Evolutionary conservation across 2,329 filamentous ascomycete species (phyloP), one percentile per base, ranked within the genome.

Genomic region (Paraphaeosphaeria sporulosa): DNA sequence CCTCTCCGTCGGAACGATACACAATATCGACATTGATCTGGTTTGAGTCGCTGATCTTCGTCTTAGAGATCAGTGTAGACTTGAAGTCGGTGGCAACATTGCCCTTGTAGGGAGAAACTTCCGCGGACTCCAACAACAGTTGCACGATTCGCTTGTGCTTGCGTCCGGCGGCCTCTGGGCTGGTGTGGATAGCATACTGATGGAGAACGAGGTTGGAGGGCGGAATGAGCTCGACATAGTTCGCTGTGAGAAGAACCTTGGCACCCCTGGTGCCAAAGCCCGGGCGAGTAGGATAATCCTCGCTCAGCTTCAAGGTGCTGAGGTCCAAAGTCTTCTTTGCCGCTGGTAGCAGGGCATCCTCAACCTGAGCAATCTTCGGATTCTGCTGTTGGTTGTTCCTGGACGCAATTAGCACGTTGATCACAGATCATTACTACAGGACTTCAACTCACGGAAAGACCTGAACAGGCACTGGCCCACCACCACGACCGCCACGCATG

Each of bases 81-180:
- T 59, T 59, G 21, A 70, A 71, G 56, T 75, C 71, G 10, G 71
- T 71, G 4, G 61, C 66, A 30, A 70, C 36, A 4, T 55, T 52
- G 34, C 53, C 57, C 13, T 36, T n/a, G 23, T 61, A 15, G 3
- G 55, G 30, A 13, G 42, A 27, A 4, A 66, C 50, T 43, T 63
- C 60, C 1, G 55, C 12, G n/a, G 60, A 55, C 42, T 68, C 53
- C n/a, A 69, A 62, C 13, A 69, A 43, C 13, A 68, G 60, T 46
- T 64, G 59, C 12, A 69, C 19, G n/a, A 69, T 17, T 13, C 59
- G 57, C 15, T 46, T 57, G 23, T 52, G 58, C 36, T 68, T 69
- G 43, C 64, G 62, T 1, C 65, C 65, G 21, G 58, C n/a, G 23
- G 25, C 60, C 23, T 64, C 64, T 5, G 64, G 64, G 8, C 13